These are phyloP conservation scores for Kandelia obovata DNA, from an alignment of 345 rosid species.

Conservation along the genomic window DNA sequence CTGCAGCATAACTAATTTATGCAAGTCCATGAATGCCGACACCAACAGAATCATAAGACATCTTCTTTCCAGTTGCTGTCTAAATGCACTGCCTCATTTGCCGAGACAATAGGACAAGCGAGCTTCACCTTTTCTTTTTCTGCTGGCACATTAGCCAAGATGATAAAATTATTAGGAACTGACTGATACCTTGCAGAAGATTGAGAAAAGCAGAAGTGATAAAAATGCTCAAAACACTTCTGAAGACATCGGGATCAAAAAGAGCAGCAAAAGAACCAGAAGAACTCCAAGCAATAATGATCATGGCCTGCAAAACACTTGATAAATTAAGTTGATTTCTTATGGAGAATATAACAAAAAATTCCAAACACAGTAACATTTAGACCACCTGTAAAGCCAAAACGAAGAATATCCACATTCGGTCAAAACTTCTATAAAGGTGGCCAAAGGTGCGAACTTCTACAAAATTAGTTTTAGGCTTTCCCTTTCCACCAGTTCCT, in stretches of 20 bases:
- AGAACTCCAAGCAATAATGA: conserved; percentile 77
- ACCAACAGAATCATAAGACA: neutral
- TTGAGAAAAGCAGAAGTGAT: conserved; percentile 85
- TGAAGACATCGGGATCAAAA: conserved; percentile 57
- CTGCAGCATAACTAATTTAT: too few relatives aligned
- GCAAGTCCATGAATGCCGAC: too few relatives aligned
- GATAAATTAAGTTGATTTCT: conserved; percentile 13
- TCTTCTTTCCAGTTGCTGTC: neutral
- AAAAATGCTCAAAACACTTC: conserved; percentile 70
- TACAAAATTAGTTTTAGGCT: conserved; percentile 96
- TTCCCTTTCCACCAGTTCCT: conserved; percentile 43
- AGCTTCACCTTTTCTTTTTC: neutral
- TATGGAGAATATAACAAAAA: neutral
- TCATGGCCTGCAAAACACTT: conserved; percentile 66
- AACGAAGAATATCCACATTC: conserved; percentile 94
- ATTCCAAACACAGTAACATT: conserved; percentile 9
- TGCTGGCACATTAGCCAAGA: neutral
- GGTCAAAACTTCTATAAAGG: conserved; percentile 88
- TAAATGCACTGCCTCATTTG: neutral
- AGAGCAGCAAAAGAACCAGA: conserved; percentile 66
- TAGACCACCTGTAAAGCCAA: conserved; percentile 76
- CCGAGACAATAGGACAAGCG: neutral
- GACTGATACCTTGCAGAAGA: conserved; percentile 65
- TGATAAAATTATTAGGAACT: conserved; percentile 2
- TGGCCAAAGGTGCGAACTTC: conserved; percentile 97